Evolutionary conservation across 768 basidiomycete species (phyloP).

Genomic region (Pleurotus pulmonarius): DNA sequence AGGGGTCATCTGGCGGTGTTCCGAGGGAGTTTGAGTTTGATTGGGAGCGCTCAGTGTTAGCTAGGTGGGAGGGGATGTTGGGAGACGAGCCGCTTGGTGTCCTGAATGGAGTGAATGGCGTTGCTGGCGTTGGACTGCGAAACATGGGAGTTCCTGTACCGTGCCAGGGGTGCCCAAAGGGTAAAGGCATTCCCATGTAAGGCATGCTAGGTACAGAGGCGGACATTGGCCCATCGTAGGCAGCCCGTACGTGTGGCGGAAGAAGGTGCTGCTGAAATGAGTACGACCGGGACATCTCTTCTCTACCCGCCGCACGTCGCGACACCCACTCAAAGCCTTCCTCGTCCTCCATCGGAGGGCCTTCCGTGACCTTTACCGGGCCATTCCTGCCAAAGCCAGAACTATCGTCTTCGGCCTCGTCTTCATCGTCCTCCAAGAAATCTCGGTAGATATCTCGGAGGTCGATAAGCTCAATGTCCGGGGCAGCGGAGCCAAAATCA

Average conservation of each 20-base stretch:
- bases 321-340: conserved; percentile 85
- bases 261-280: conserved; percentile 61
- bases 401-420: conserved; percentile 54
- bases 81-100: conserved; percentile 17
- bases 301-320: conserved; percentile 49
- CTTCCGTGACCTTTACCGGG: conserved; percentile 50
- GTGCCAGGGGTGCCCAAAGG: conserved; percentile 18
- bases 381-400: conserved; percentile 18
- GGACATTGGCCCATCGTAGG: conserved; percentile 21
- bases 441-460: conserved; percentile 92
- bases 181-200: not conserved
- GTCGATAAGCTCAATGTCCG: conserved; percentile 89
- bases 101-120: conserved; percentile 22
- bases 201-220: conserved; percentile 2
- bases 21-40: conserved; percentile 11
- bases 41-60: conserved; percentile 10
- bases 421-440: conserved; percentile 84
- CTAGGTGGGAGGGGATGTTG: conserved; percentile 11
- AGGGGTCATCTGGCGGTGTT: conserved; percentile 8
- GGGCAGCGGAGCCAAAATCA: conserved; percentile 80
- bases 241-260: conserved; percentile 71
- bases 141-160: conserved; percentile 25
- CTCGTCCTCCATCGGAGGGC: conserved; percentile 55
- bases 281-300: conserved; percentile 28
- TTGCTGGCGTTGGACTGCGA: conserved; percentile 30